Evolutionary conservation across 1,284 basidiomycete species (phyloP).

Genomic region (Ustanciosporium gigantosporum): DNA sequence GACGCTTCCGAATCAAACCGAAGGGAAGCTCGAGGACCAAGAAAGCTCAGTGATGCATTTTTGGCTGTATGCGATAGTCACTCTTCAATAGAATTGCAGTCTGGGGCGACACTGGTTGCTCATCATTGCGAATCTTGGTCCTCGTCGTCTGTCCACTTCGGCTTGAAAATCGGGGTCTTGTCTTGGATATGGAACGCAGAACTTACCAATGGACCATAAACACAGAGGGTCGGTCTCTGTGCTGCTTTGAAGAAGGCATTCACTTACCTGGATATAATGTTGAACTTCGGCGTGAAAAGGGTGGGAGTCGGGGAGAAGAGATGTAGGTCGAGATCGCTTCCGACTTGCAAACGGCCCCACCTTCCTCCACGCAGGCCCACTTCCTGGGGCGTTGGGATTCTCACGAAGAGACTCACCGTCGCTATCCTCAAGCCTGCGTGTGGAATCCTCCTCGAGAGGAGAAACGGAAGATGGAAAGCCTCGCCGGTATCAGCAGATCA

Average conservation of each 20-base stretch:
- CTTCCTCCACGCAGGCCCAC: conserved; percentile 32
- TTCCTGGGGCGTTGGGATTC: conserved; percentile 47
- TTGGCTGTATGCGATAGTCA: conserved; percentile 46
- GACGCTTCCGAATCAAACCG: no score
- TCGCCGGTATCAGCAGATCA: conserved; percentile 35
- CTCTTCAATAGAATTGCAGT: conserved; percentile 48
- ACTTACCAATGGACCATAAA: no score
- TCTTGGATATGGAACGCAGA: no score
- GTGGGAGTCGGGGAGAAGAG: no score
- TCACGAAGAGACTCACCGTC: conserved; percentile 40
- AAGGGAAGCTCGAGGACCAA: no score
- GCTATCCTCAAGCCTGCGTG: conserved; percentile 31
- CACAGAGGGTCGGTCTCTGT: no score
- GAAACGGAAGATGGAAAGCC: conserved; percentile 22
- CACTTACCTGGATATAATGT: no score
- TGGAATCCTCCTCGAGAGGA: conserved; percentile 11
- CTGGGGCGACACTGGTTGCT: conserved; percentile 49
- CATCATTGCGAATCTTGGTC: conserved; percentile 33
- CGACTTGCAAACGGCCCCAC: conserved; percentile 41
- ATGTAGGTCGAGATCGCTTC: conserved; percentile 43
- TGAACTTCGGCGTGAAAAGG: no score
- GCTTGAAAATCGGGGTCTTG: neutral
- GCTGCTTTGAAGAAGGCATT: no score
- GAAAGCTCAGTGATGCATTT: conserved; percentile 49
- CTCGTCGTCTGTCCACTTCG: neutral